Percentiles rank a stretch among this genome's conserved stretches.
phyloP scores from a whole-genome alignment of 2,329 filamentous ascomycete genomes.

The Aphanoascus verrucosus region DNA sequence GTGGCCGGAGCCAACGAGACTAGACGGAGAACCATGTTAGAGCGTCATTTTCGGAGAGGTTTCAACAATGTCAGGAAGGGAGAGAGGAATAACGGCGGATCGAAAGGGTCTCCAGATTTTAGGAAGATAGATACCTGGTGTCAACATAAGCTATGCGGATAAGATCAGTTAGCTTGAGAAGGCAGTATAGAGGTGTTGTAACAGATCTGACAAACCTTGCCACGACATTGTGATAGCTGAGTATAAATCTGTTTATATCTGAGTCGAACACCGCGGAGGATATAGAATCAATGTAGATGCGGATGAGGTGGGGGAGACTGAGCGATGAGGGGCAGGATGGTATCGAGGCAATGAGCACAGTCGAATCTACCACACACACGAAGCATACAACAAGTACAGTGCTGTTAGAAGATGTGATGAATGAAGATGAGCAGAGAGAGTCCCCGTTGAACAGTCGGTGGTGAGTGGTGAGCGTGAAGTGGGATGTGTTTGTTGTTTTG shows the following conservation, averaged over 20 bases:
- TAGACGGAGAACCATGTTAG: slow-evolving; percentile 29
- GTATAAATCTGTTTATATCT: background rate
- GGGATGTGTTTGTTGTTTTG: background rate
- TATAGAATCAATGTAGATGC: background rate
- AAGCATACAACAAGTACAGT: background rate
- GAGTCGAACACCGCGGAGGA: background rate
- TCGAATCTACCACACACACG: background rate
- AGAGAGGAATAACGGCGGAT: background rate
- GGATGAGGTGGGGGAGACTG: background rate
- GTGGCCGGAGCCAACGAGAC: slow-evolving; percentile 68
- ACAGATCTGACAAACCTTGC: slow-evolving; percentile 47
- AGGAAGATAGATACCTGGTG: slow-evolving; percentile 41
- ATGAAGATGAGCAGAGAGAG: background rate
- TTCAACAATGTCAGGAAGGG: background rate
- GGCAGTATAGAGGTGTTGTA: background rate
- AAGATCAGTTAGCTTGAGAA: slow-evolving; percentile 15
- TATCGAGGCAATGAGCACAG: background rate
- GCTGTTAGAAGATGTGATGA: background rate
- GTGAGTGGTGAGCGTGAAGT: background rate
- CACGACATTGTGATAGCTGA: slow-evolving; percentile 23
- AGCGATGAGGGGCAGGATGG: background rate
- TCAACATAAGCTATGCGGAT: slow-evolving; percentile 47
- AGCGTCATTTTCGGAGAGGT: background rate
- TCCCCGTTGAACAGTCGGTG: background rate
- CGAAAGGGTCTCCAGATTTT: slow-evolving; percentile 6